Evolutionary conservation across 768 basidiomycete genomes (phyloP), one percentile per base, ranked within the genome.

Genomic region (Leccinum pellstonianum): DNA sequence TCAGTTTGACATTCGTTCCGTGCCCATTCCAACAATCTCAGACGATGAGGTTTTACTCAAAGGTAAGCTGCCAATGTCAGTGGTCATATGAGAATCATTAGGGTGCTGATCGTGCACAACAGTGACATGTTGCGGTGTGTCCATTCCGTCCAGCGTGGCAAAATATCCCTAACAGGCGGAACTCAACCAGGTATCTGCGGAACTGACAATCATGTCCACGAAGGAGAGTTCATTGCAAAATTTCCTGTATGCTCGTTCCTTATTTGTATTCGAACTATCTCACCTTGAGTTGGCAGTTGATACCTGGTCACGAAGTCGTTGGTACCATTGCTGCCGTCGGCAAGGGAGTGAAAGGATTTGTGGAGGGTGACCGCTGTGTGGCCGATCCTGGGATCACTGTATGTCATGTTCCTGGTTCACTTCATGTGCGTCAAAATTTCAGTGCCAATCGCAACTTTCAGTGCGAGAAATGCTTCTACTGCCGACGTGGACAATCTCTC

Each of bases 401-500:
- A 62, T 65, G 85, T 72, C 50, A 59, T 62, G 56, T 67, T 38
- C 48, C 17, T 29, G 33, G 10, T 31, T 52, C 19, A 46, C 43
- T 38, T 55, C 25, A 23, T 27, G 19, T 4, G 38, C 41, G 21
- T 50, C 15, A 4, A 17, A 19, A 31, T 17, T 2, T 46, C 19
- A 41, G 9, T 11, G 4, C 15, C 15, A 27, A 19, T 46, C 37
- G 6, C 5, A 11, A 43, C 29, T 14, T 52, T 31, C 21, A 91
- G 88, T 94, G 92, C 76, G 87, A 86, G 17, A 80, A 77, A 61
- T 94, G 93, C 74, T 91, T 92, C 77, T 92, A 85, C 76, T 94
- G 93, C 73, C 84, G 91, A 52, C 83, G 90, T 43, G 91, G 91
- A 17, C 77, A 89, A 67, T 80, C 84, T 14, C 78, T 93, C 8